These are phyloP conservation scores for Blastobotrys capitulatus DNA, from an alignment of 1,139 yeast species.

Conservation along the genomic window DNA sequence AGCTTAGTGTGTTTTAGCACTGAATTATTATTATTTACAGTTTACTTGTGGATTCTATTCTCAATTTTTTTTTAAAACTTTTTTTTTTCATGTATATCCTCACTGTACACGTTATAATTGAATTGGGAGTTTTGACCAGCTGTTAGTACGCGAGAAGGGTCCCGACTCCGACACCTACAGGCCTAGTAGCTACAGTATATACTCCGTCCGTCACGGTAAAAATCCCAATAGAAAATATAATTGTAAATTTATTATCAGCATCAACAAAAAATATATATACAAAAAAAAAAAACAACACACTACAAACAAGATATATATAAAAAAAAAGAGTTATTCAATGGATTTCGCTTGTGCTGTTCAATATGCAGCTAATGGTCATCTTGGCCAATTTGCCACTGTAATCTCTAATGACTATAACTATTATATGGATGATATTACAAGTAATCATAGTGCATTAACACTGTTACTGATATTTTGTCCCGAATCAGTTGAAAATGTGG, in stretches of 20 bases:
- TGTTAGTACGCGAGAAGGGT: no score
- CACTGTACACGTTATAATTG: not conserved
- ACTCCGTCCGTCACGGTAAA: no score
- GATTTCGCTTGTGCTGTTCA: conserved; percentile 20
- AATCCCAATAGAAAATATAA: no score
- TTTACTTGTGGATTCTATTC: not conserved
- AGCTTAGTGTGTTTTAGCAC: not conserved
- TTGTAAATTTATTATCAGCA: no score
- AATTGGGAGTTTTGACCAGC: no score
- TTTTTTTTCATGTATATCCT: not conserved
- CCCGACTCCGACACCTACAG: no score
- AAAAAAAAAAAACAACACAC: not conserved
- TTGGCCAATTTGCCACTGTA: conserved; percentile 13
- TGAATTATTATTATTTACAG: not conserved
- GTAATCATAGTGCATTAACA: conserved; percentile 20
- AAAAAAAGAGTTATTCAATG: conserved; percentile 6
- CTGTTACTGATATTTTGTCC: conserved; percentile 20
- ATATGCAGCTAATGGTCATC: conserved; percentile 19
- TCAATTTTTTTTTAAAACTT: no score
- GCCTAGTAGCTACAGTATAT: no score
- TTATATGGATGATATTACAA: conserved; percentile 14
- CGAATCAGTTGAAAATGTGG: conserved; percentile 16
- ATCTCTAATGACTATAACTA: conserved; percentile 13
- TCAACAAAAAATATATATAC: no score
- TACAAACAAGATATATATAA: not conserved